These are phyloP conservation scores for Coemansia sp. DNA, from an alignment of 192 early-diverging fungal genomes.

Conservation along the genomic window DNA sequence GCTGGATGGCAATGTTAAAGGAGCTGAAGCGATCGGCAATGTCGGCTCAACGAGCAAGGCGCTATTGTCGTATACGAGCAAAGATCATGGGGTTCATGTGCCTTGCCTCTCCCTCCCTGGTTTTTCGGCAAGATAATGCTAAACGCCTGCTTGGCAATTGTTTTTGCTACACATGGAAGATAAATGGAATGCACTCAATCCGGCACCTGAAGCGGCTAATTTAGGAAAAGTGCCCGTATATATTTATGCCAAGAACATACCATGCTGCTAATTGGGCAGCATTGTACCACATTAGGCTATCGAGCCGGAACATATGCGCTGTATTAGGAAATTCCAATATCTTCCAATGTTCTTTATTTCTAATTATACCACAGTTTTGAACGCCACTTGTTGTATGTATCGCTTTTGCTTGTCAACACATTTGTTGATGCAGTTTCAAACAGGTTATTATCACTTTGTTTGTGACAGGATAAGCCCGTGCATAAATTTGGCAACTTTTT, in stretches of 20 bases:
- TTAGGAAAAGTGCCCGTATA: too few relatives aligned
- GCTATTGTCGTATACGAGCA: background rate
- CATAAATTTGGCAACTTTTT: background rate
- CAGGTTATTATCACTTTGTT: background rate
- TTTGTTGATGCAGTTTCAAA: background rate
- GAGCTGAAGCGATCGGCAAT: conserved; percentile 3
- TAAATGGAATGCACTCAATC: background rate
- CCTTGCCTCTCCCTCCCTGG: background rate
- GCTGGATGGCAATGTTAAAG: background rate
- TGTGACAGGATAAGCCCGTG: background rate
- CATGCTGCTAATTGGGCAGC: background rate
- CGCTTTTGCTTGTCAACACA: too few relatives aligned
- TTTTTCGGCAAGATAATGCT: background rate
- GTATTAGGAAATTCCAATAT: background rate
- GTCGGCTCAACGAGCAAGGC: background rate
- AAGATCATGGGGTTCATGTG: background rate
- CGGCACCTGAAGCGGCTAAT: background rate
- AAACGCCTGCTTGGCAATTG: background rate
- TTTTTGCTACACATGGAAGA: background rate
- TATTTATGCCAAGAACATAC: background rate
- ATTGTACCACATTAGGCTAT: background rate
- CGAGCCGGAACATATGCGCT: background rate
- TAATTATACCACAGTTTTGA: too few relatives aligned
- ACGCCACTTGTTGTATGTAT: too few relatives aligned
- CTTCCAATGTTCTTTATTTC: too few relatives aligned